Evolutionary conservation across 2,329 filamentous ascomycete species (phyloP).

Genomic region (Davidsoniella neocaledoniae): DNA sequence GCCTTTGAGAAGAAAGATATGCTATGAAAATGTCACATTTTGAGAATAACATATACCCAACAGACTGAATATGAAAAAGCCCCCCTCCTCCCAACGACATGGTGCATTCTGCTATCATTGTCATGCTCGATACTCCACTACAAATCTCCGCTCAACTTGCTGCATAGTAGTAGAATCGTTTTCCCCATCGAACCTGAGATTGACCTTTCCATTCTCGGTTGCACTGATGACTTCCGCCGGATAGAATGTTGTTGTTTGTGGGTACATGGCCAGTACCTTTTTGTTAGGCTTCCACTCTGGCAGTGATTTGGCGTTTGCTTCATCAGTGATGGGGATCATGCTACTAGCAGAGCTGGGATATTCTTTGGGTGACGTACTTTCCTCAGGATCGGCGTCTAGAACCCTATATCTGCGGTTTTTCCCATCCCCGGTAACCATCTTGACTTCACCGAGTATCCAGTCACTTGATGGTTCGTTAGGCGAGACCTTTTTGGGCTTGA

Average conservation of each 20-base stretch:
- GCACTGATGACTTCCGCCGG: constrained; percentile 60
- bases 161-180: constrained; percentile 58
- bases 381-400: constrained; percentile 62
- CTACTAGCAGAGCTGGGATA: constrained; percentile 57
- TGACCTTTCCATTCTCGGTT: constrained; percentile 33
- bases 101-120: not conserved
- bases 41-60: too few species aligned
- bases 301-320: constrained; percentile 30
- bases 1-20: not conserved
- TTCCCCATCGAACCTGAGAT: constrained; percentile 64
- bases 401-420: constrained; percentile 67
- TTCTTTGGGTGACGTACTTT: constrained; percentile 40
- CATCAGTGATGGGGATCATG: constrained; percentile 59
- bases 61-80: not conserved
- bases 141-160: constrained; percentile 58
- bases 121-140: constrained; percentile 47
- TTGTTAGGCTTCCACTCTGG: constrained; percentile 49
- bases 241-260: constrained; percentile 74
- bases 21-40: too few species aligned
- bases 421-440: constrained; percentile 56
- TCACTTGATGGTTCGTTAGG: constrained; percentile 33
- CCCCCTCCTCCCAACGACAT: constrained; percentile 5
- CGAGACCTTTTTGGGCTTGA: constrained; percentile 37
- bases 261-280: constrained; percentile 62
- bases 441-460: constrained; percentile 65